Conservation (phyloP, 768 basidiomycete species). For the Xanthoconium purpureum region DNA sequence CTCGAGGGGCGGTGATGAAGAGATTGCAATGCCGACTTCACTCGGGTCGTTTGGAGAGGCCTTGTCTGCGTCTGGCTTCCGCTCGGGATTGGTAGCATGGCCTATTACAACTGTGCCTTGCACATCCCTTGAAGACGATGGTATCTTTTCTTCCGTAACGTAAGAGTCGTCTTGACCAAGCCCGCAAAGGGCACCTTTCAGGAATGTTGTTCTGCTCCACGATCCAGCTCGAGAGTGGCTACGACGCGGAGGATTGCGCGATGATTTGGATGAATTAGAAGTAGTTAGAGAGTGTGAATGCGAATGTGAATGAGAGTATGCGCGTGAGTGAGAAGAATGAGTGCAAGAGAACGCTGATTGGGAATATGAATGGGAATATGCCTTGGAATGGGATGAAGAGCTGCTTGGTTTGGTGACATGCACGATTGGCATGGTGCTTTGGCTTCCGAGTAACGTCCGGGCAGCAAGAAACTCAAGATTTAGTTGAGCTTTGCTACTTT, state of each 20-base stretch:
- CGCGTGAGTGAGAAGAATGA: conserved; percentile 25
- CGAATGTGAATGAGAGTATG: conserved; percentile 36
- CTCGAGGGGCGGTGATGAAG: conserved; percentile 34
- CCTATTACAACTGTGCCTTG: conserved; percentile 19
- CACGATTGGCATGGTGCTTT: conserved; percentile 48
- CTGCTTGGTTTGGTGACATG: conserved; percentile 20
- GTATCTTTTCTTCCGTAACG: conserved; percentile 20
- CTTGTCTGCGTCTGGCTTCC: conserved; percentile 2
- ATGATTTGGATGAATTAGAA: conserved; percentile 33
- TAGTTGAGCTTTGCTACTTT: conserved; percentile 20
- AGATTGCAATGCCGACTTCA: conserved; percentile 43
- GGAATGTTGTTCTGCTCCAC: conserved; percentile 36
- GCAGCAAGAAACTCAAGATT: conserved; percentile 61
- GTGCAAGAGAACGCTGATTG: conserved; percentile 18
- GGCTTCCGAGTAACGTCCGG: conserved; percentile 63
- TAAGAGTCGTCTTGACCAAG: conserved; percentile 22
- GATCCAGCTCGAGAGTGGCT: conserved; percentile 39
- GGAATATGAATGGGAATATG: conserved; percentile 29
- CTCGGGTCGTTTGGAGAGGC: conserved; percentile 24
- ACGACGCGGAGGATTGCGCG: conserved; percentile 17
- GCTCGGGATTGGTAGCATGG: neutral
- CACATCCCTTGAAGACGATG: conserved; percentile 24
- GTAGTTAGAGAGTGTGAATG: conserved; percentile 34
- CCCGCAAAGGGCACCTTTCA: conserved; percentile 34
- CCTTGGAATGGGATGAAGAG: conserved; percentile 25